A percentile compares a stretch with the other conserved stretches of the same genome.
Evolutionary conservation across 345 rosid genomes (phyloP).

Genomic region (Heritiera littoralis): DNA sequence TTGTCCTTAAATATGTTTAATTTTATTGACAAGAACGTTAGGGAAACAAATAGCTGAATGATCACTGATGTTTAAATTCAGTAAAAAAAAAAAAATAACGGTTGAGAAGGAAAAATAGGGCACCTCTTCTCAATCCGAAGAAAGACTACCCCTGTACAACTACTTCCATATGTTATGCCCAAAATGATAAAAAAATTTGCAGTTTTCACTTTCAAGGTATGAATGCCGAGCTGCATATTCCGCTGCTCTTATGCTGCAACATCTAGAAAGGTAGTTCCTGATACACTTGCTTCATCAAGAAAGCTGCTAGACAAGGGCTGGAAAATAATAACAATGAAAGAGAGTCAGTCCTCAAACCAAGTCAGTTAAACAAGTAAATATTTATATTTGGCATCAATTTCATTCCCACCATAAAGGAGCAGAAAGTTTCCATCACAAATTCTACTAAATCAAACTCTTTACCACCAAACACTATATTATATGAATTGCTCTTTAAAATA

Average conservation of each 20-base stretch:
- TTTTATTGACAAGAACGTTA: not conserved
- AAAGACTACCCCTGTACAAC: slow-evolving; percentile 20
- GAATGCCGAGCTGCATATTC: not conserved
- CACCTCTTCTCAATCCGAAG: slow-evolving; percentile 38
- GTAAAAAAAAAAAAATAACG: not conserved
- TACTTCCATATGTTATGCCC: not conserved
- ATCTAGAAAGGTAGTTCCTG: slow-evolving; percentile 54
- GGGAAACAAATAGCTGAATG: not conserved
- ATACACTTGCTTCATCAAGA: slow-evolving; percentile 57
- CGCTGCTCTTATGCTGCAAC: slow-evolving; percentile 36
- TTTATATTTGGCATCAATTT: not conserved
- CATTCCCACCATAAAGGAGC: not conserved
- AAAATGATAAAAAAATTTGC: not conserved
- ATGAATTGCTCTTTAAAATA: not conserved
- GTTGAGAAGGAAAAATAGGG: slow-evolving; percentile 41
- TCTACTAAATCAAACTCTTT: not conserved
- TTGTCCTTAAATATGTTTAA: not conserved
- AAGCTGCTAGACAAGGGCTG: slow-evolving; percentile 71
- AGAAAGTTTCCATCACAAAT: not conserved
- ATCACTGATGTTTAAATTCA: not conserved
- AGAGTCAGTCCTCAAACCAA: slow-evolving; percentile 13
- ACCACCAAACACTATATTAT: not conserved
- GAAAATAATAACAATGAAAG: slow-evolving; percentile 25
- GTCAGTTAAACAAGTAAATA: not conserved
- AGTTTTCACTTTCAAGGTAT: not conserved